A percentile compares a stretch with the other conserved stretches of the same genome.
These are phyloP conservation scores for Kuraishia piskuri DNA, from an alignment of 805 yeast genomes.

Conservation along the genomic window DNA sequence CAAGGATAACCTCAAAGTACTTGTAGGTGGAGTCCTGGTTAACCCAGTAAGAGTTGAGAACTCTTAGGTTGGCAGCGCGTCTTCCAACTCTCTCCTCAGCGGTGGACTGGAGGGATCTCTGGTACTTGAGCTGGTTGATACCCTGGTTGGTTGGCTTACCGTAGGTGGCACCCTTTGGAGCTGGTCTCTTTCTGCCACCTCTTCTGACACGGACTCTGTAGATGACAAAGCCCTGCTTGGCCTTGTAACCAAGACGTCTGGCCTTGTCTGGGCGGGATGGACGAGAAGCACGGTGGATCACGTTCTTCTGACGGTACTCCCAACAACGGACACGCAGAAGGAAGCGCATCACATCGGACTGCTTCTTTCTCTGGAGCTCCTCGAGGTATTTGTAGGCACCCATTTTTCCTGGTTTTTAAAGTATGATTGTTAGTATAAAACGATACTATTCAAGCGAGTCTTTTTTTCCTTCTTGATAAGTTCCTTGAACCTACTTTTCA, in stretches of 20 bases:
- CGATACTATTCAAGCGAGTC: neutral
- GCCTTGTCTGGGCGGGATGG: conserved; percentile 99
- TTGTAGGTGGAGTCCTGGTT: conserved; percentile 99
- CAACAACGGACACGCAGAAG: conserved; percentile 99
- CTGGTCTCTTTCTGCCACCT: conserved; percentile 99
- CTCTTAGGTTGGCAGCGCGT: conserved; percentile 98
- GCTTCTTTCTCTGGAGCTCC: conserved; percentile 99
- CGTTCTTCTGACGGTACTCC: conserved; percentile 99
- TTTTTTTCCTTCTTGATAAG: neutral
- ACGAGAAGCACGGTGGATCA: conserved; percentile 96
- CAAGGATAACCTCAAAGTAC: conserved; percentile 96
- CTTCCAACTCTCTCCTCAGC: conserved; percentile 99
- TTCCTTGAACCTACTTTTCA: neutral
- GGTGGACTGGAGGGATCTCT: conserved; percentile 93
- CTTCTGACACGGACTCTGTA: conserved; percentile 99
- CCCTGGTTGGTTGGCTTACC: conserved; percentile 99
- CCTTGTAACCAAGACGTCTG: conserved; percentile 99
- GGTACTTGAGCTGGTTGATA: conserved; percentile 98
- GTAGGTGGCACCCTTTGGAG: conserved; percentile 99
- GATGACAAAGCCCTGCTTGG: conserved; percentile 99
- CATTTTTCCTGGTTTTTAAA: conserved; percentile 38
- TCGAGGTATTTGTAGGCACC: conserved; percentile 99
- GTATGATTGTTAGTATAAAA: neutral
- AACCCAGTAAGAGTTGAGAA: conserved; percentile 99
- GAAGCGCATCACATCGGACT: conserved; percentile 98